Evolutionary conservation across 192 early-diverging fungal genomes (phyloP).

Genomic region (Coemansia sp.): DNA sequence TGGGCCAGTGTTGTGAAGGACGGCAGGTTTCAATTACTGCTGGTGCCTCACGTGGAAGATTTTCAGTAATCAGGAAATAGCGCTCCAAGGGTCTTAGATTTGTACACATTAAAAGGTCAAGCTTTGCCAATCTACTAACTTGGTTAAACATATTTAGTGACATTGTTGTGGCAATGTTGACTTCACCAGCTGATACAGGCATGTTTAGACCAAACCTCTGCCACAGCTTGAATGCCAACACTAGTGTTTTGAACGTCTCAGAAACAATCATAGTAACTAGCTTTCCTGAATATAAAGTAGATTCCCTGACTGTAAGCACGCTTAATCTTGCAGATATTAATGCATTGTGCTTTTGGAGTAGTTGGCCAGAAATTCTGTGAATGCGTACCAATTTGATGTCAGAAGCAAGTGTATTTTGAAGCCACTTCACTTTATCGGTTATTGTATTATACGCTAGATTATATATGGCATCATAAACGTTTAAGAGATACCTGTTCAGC

Average conservation of each 20-base stretch:
- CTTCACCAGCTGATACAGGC: constrained; percentile 4
- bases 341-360: not conserved
- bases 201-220: not conserved
- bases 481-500: too few relatives aligned
- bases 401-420: too few relatives aligned
- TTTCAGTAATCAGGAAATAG: not conserved
- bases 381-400: not conserved
- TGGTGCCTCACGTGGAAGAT: constrained; percentile 57
- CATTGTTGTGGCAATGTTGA: constrained; percentile 7
- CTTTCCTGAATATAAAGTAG: not conserved
- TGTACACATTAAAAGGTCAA: not conserved
- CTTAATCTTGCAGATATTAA: not conserved
- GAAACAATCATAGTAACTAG: not conserved
- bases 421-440: too few relatives aligned
- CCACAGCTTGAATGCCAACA: constrained; percentile 12
- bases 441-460: too few relatives aligned
- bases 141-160: not conserved
- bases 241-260: not conserved
- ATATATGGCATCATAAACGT: too few relatives aligned
- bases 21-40: constrained; percentile 56
- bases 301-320: not conserved
- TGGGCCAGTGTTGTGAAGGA: constrained; percentile 62
- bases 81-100: too few relatives aligned
- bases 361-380: not conserved
- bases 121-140: not conserved